Conservation (phyloP, 805 yeast genomes). For the Cyberlindnera mycetangii region DNA sequence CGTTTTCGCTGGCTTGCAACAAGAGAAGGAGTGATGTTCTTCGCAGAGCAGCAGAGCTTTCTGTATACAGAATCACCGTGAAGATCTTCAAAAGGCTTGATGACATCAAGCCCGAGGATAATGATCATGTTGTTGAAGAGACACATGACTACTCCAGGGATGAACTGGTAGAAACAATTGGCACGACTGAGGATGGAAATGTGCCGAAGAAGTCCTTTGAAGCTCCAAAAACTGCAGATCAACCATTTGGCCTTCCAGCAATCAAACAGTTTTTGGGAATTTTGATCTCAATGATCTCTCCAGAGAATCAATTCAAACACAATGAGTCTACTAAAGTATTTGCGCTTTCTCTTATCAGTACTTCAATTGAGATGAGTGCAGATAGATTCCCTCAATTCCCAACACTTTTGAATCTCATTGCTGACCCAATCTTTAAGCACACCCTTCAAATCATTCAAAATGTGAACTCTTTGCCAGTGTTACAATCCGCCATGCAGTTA, state of each 20-base stretch:
- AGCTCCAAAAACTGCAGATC: slow-evolving; percentile 25
- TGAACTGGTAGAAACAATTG: slow-evolving; percentile 48
- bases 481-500: slow-evolving; percentile 73
- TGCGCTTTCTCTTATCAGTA: slow-evolving; percentile 71
- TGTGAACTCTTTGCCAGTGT: slow-evolving; percentile 65
- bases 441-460: slow-evolving; percentile 75
- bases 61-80: slow-evolving; percentile 67
- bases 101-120: slow-evolving; percentile 47
- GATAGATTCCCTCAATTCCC: slow-evolving; percentile 56
- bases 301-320: slow-evolving; percentile 78
- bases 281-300: slow-evolving; percentile 75
- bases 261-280: slow-evolving; percentile 75
- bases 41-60: slow-evolving; percentile 83
- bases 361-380: slow-evolving; percentile 82
- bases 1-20: slow-evolving; percentile 88
- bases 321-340: slow-evolving; percentile 84
- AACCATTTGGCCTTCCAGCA: slow-evolving; percentile 68
- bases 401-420: slow-evolving; percentile 59
- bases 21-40: slow-evolving; percentile 87
- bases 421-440: slow-evolving; percentile 84
- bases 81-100: slow-evolving; percentile 62
- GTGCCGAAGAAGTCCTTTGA: slow-evolving; percentile 25
- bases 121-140: slow-evolving; percentile 40
- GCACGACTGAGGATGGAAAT: slow-evolving; percentile 48
- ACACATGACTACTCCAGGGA: slow-evolving; percentile 44